These are phyloP conservation scores for Tolypocladium paradoxum DNA, from an alignment of 2,329 filamentous ascomycete genomes.

Conservation along the genomic window DNA sequence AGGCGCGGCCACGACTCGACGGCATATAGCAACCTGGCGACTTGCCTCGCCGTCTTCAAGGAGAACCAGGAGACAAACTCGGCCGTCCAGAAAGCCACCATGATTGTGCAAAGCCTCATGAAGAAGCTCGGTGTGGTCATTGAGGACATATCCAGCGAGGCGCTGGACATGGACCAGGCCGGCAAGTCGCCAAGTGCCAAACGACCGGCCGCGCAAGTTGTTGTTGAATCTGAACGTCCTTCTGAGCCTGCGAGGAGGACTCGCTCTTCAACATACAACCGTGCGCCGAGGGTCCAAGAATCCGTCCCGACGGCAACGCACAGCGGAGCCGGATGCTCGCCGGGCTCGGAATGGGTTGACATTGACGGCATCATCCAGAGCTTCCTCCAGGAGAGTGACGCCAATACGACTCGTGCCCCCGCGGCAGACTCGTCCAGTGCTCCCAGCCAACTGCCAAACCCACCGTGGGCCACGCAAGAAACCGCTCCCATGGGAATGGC, in stretches of 20 bases:
- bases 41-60: slow-evolving; percentile 33
- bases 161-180: neutral
- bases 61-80: slow-evolving; percentile 40
- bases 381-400: slow-evolving; percentile 15
- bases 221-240: too few relatives aligned
- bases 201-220: too few relatives aligned
- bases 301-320: neutral
- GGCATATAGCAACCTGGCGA: slow-evolving; percentile 27
- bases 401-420: neutral
- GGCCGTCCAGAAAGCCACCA: slow-evolving; percentile 33
- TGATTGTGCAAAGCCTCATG: slow-evolving; percentile 34
- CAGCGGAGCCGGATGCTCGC: slow-evolving; percentile 2
- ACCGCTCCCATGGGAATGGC: too few relatives aligned
- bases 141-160: slow-evolving; percentile 4
- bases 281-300: neutral
- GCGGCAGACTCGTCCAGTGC: neutral
- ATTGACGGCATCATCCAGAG: slow-evolving; percentile 26
- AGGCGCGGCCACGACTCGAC: slow-evolving; percentile 27
- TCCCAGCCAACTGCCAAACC: neutral
- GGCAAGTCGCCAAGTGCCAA: neutral
- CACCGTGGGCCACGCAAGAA: too few relatives aligned
- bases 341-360: slow-evolving; percentile 16
- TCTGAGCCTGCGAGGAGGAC: too few relatives aligned
- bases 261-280: too few relatives aligned
- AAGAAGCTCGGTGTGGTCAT: slow-evolving; percentile 27